A percentile compares a stretch with the other conserved stretches of the same genome.
Conservation (phyloP, 2,329 filamentous ascomycete genomes). For the Ramularia collo-cygni region DNA sequence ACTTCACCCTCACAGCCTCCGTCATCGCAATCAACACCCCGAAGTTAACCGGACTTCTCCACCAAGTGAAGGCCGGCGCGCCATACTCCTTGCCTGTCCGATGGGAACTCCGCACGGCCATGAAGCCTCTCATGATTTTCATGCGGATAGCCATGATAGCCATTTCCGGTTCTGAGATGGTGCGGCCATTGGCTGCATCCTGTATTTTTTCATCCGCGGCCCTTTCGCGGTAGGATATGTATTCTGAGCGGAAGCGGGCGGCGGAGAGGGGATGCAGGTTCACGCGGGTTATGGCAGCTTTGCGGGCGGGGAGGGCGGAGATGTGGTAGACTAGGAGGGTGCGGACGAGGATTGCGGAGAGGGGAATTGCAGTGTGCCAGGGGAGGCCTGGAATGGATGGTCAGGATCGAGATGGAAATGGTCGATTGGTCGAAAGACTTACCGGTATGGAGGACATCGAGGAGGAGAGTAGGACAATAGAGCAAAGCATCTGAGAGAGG, state of each 20-base stretch:
- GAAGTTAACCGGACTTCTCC: slow-evolving; percentile 16
- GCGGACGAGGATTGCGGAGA: slow-evolving; percentile 25
- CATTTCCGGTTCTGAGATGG: too few species aligned
- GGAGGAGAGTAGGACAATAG: slow-evolving; percentile 12
- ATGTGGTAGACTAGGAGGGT: slow-evolving; percentile 24
- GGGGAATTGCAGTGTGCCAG: slow-evolving; percentile 27
- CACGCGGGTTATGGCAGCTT: slow-evolving; percentile 11
- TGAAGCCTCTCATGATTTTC: too few species aligned
- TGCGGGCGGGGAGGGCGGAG: slow-evolving; percentile 14
- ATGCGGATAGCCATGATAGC: too few species aligned
- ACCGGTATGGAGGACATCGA: slow-evolving; percentile 24
- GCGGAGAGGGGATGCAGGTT: slow-evolving; percentile 8
- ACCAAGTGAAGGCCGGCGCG: slow-evolving; percentile 1
- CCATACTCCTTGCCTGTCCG: slow-evolving; percentile 14
- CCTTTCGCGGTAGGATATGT: too few species aligned
- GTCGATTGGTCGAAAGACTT: too few species aligned
- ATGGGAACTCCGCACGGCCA: too few species aligned
- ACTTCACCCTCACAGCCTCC: slow-evolving; percentile 25
- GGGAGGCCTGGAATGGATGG: slow-evolving; percentile 19
- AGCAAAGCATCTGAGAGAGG: slow-evolving; percentile 3
- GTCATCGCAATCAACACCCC: slow-evolving; percentile 21
- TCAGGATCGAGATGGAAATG: too few species aligned
- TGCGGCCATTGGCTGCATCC: too few species aligned
- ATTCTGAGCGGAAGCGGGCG: too few species aligned
- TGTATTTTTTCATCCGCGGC: too few species aligned